Evolutionary conservation across 2,329 filamentous ascomycete genomes (phyloP).

Genomic region (Alternaria viburni): DNA sequence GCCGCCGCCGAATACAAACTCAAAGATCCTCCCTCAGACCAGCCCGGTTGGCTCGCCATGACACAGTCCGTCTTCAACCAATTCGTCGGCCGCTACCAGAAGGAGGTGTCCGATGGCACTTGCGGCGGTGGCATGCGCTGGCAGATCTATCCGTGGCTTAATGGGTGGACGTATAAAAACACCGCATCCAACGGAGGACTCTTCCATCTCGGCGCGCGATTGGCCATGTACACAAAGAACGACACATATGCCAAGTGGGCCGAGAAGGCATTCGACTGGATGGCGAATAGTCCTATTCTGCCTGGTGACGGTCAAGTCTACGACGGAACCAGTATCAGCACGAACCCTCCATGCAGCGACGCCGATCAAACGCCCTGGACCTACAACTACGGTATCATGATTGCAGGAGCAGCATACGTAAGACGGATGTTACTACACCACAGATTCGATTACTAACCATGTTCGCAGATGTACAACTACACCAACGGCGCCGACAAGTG

Average conservation of each 20-base stretch:
- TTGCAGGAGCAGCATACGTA: slow-evolving; percentile 44
- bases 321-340: slow-evolving; percentile 33
- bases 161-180: slow-evolving; percentile 49
- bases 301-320: slow-evolving; percentile 34
- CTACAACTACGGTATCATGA: slow-evolving; percentile 48
- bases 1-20: slow-evolving; percentile 61
- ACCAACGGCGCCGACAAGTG: slow-evolving; percentile 46
- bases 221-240: slow-evolving; percentile 48
- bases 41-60: slow-evolving; percentile 54
- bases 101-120: slow-evolving; percentile 25
- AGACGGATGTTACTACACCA: not conserved
- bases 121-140: slow-evolving; percentile 47
- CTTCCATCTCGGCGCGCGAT: slow-evolving; percentile 47
- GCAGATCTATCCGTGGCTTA: slow-evolving; percentile 46
- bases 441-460: slow-evolving; percentile 4
- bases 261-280: slow-evolving; percentile 46
- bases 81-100: slow-evolving; percentile 43
- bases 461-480: slow-evolving; percentile 47
- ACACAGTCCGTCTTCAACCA: slow-evolving; percentile 51
- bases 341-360: slow-evolving; percentile 31
- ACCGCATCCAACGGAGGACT: slow-evolving; percentile 48
- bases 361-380: slow-evolving; percentile 44
- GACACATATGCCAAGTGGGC: slow-evolving; percentile 47
- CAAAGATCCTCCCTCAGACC: slow-evolving; percentile 46
- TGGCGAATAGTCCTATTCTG: slow-evolving; percentile 34